phyloP scores from a whole-genome alignment of 2,329 filamentous ascomycete genomes.

The Fusarium citri region DNA sequence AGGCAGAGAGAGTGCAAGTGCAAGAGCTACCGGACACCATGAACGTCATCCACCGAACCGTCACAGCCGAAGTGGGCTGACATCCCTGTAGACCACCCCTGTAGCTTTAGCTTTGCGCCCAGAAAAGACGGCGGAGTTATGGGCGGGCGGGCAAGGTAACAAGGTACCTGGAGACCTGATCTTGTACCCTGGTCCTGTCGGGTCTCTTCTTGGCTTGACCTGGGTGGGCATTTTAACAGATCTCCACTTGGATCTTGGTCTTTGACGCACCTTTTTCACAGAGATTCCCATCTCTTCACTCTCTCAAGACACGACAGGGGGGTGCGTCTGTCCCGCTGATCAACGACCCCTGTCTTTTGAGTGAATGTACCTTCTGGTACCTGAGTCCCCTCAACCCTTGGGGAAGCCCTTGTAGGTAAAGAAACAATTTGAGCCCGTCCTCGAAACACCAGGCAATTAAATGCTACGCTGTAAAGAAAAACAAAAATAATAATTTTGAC shows the following conservation, averaged over 20 bases:
- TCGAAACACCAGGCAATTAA: background rate
- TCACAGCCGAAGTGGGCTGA: constrained; percentile 34
- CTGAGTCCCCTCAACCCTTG: constrained; percentile 16
- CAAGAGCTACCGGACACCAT: constrained; percentile 21
- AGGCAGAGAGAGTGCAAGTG: background rate
- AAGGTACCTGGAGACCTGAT: constrained; percentile 27
- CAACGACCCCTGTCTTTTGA: constrained; percentile 27
- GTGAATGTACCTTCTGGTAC: constrained; percentile 34
- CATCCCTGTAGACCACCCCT: constrained; percentile 13
- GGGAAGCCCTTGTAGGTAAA: background rate
- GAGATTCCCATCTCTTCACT: constrained; percentile 30
- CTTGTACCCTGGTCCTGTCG: constrained; percentile 21
- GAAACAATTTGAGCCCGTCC: constrained; percentile 12
- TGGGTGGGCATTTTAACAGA: constrained; percentile 6
- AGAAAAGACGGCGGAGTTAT: constrained; percentile 12
- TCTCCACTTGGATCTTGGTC: constrained; percentile 33
- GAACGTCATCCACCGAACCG: constrained; percentile 40
- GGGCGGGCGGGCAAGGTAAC: too few relatives aligned
- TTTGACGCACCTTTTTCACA: constrained; percentile 26
- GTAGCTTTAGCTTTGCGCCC: background rate
- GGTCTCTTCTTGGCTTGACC: background rate
- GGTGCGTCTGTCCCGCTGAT: constrained; percentile 39
- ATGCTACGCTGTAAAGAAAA: background rate
- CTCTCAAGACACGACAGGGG: constrained; percentile 24
- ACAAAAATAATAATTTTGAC: background rate